Evolutionary conservation across 2,329 filamentous ascomycete species (phyloP).

Genomic region (Tolypocladium ovalisporum): DNA sequence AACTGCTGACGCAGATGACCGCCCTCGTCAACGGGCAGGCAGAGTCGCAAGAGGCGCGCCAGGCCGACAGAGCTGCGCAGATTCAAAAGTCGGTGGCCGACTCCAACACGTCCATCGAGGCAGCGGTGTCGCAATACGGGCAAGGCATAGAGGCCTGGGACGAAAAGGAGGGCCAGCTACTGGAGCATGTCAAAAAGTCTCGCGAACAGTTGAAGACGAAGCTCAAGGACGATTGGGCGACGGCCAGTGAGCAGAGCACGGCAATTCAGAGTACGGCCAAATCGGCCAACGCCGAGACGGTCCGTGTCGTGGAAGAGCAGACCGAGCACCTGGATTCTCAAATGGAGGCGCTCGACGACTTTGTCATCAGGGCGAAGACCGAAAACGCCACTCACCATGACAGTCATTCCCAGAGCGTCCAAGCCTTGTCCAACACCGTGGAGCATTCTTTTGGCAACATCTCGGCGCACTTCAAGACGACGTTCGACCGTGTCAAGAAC

Average conservation of each 20-base stretch:
- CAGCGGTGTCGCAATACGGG: slow-evolving; percentile 54
- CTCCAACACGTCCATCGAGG: slow-evolving; percentile 54
- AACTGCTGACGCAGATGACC: slow-evolving; percentile 66
- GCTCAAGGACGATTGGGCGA: slow-evolving; percentile 78
- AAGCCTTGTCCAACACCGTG: slow-evolving; percentile 54
- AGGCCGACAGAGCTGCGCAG: slow-evolving; percentile 50
- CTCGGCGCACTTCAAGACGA: slow-evolving; percentile 56
- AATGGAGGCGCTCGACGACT: slow-evolving; percentile 82
- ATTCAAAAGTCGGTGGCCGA: slow-evolving; percentile 54
- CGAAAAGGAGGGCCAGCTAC: slow-evolving; percentile 53
- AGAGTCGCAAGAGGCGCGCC: slow-evolving; percentile 59
- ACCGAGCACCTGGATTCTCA: slow-evolving; percentile 79
- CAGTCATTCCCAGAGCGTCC: slow-evolving; percentile 56
- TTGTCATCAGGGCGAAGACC: slow-evolving; percentile 69
- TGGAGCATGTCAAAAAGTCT: slow-evolving; percentile 61
- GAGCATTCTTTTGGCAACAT: slow-evolving; percentile 64
- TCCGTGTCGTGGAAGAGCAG: slow-evolving; percentile 82
- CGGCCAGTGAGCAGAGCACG: slow-evolving; percentile 68
- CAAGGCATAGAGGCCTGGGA: slow-evolving; percentile 67
- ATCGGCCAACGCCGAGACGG: slow-evolving; percentile 81
- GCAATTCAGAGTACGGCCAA: slow-evolving; percentile 75
- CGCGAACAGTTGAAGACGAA: slow-evolving; percentile 69
- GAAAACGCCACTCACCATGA: slow-evolving; percentile 73
- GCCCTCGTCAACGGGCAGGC: slow-evolving; percentile 65
- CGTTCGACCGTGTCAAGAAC: slow-evolving; percentile 55